These are phyloP conservation scores for Epicoccum nigrum DNA, from an alignment of 2,329 filamentous ascomycete species.

Conservation along the genomic window DNA sequence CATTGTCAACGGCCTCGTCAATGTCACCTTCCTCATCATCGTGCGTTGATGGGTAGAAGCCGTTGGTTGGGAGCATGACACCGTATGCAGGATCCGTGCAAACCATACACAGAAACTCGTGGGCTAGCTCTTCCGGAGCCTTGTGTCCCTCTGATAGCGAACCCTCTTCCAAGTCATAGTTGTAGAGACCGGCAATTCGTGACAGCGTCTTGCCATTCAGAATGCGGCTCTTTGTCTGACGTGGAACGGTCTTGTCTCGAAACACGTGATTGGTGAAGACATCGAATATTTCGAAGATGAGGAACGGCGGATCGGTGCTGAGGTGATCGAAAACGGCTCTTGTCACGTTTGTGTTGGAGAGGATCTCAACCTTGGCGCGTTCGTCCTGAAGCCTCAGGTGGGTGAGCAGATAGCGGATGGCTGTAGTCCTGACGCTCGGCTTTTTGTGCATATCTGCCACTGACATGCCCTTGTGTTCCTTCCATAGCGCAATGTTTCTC, in stretches of 20 bases:
- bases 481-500: slow-evolving; percentile 77
- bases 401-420: slow-evolving; percentile 79
- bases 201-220: slow-evolving; percentile 77
- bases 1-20: slow-evolving; percentile 53
- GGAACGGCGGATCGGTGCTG: slow-evolving; percentile 74
- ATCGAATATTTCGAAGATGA: slow-evolving; percentile 77
- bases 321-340: slow-evolving; percentile 77
- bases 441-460: slow-evolving; percentile 68
- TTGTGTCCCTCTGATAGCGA: slow-evolving; percentile 56
- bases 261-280: slow-evolving; percentile 74
- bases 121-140: slow-evolving; percentile 70
- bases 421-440: slow-evolving; percentile 82
- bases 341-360: slow-evolving; percentile 74
- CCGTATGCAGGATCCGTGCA: slow-evolving; percentile 78
- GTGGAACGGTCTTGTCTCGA: slow-evolving; percentile 73
- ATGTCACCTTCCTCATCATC: slow-evolving; percentile 59
- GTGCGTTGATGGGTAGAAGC: slow-evolving; percentile 79
- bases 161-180: slow-evolving; percentile 50
- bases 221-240: slow-evolving; percentile 74
- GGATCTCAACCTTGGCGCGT: slow-evolving; percentile 78
- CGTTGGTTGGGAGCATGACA: slow-evolving; percentile 74
- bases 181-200: slow-evolving; percentile 60
- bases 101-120: slow-evolving; percentile 74
- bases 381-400: slow-evolving; percentile 79
- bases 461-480: slow-evolving; percentile 55